Evolutionary conservation across 306 rosid species (phyloP), one percentile per base, ranked within the genome.

Genomic region (Fagus crenata): DNA sequence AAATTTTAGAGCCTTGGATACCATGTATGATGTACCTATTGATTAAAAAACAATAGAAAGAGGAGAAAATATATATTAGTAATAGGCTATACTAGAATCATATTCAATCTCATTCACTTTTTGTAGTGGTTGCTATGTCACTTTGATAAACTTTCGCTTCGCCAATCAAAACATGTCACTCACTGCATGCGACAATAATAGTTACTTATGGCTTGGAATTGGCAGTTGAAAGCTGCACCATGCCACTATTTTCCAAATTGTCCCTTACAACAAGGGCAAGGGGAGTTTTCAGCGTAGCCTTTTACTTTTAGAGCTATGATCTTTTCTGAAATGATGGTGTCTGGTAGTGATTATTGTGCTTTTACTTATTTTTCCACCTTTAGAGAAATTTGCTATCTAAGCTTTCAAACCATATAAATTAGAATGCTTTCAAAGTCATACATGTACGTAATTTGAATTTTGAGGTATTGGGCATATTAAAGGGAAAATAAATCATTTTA

Each of bases 321-420:
- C 77, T 22, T 22, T 67, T 72, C 72, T 72, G 13, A 35, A 46
- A 72, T 80, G 18, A 76, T 80, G 18, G 67, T 72, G 76, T 72
- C 73, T 33, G 59, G 36, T 37, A 32, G 42, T 73, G 11, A 17
- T 54, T 14, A 22, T n/a, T 17, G 11, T 49, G 3, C 61, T 49
- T 53, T 36, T 8, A 8, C 5, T 51, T 46, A 28, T 31, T 36
- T 39, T 18, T 13, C 51, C 40, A 17, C 65, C n/a, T n/a, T n/a
- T n/a, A n/a, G n/a, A n/a, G n/a, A n/a, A n/a, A n/a, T n/a, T n/a
- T n/a, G n/a, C n/a, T n/a, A n/a, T n/a, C n/a, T n/a, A n/a, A n/a
- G n/a, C n/a, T n/a, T n/a, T n/a, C n/a, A n/a, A n/a, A n/a, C n/a
- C n/a, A n/a, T n/a, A n/a, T n/a, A n/a, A n/a, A n/a, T n/a, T n/a